These are phyloP conservation scores for Betula pendula DNA, from an alignment of 306 rosid species.

Conservation along the genomic window DNA sequence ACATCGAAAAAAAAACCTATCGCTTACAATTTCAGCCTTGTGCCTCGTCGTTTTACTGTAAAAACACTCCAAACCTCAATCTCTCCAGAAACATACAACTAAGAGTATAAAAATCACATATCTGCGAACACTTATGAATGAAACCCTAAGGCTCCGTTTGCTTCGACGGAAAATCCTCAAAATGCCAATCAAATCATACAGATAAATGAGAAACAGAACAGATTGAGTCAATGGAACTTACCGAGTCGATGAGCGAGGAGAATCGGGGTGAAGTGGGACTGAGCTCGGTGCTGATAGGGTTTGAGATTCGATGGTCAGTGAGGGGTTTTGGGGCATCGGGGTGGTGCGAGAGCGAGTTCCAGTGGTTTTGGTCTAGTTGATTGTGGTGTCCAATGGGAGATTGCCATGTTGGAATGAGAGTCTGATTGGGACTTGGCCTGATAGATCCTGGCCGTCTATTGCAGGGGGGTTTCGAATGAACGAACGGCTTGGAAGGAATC, in stretches of 20 bases:
- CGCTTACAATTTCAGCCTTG: too few relatives aligned
- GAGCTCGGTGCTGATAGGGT: slow-evolving; percentile 1
- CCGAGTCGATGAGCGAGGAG: neutral
- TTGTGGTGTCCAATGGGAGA: neutral
- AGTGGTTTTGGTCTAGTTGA: neutral
- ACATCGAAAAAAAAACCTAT: neutral
- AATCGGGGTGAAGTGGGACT: neutral
- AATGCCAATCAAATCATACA: neutral
- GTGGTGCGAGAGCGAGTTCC: neutral
- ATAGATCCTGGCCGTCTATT: neutral
- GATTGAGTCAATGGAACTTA: neutral
- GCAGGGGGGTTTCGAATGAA: neutral
- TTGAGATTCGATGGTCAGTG: neutral
- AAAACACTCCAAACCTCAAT: neutral
- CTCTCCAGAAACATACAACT: neutral
- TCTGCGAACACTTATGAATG: neutral
- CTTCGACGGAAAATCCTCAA: neutral
- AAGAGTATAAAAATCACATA: neutral
- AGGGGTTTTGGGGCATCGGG: neutral
- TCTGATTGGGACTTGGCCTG: neutral
- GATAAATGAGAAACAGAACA: neutral
- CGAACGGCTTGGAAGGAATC: neutral
- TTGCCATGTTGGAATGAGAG: neutral
- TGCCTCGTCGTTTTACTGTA: too few relatives aligned
- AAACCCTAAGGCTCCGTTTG: neutral